A percentile compares a stretch with the other conserved stretches of the same genome.
Evolutionary conservation across 164 flowering plant genomes (phyloP).

Genomic region (Chloranthus sessilifolius): DNA sequence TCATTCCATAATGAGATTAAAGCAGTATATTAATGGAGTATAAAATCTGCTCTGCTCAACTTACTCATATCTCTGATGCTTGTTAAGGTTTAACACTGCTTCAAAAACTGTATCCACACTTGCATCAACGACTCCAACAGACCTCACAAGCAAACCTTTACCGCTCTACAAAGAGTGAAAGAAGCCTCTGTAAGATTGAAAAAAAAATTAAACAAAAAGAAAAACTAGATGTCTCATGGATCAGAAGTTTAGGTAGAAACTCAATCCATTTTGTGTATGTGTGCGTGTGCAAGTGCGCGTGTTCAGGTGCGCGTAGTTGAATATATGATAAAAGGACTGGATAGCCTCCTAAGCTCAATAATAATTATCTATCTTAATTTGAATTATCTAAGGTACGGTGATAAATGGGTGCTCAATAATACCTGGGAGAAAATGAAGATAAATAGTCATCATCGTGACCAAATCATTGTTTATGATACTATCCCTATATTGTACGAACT

Average conservation of each 20-base stretch:
- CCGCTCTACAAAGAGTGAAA: conserved; percentile 38
- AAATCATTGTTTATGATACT: too few relatives aligned
- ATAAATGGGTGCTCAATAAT: too few relatives aligned
- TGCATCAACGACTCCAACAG: conserved; percentile 88
- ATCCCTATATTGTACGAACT: too few relatives aligned
- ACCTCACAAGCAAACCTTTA: conserved; percentile 66
- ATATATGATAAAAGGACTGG: neutral
- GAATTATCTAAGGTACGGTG: too few relatives aligned
- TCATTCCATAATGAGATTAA: conserved; percentile 20
- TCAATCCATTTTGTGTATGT: too few relatives aligned
- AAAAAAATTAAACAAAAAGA: too few relatives aligned
- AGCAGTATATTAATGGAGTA: conserved; percentile 7
- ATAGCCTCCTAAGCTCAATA: neutral
- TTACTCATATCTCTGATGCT: conserved; percentile 80
- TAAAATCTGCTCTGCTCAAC: conserved; percentile 16
- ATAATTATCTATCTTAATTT: too few relatives aligned
- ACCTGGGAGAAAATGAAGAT: too few relatives aligned
- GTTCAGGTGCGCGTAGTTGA: too few relatives aligned
- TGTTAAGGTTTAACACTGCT: conserved; percentile 57
- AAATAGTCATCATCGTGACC: too few relatives aligned
- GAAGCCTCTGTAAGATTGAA: too few relatives aligned
- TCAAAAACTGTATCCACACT: conserved; percentile 81
- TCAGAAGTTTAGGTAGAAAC: neutral
- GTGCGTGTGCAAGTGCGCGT: too few relatives aligned
- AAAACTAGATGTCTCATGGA: neutral